These are phyloP conservation scores for Teunomyces pallodes DNA, from an alignment of 805 yeast species.

Conservation along the genomic window DNA sequence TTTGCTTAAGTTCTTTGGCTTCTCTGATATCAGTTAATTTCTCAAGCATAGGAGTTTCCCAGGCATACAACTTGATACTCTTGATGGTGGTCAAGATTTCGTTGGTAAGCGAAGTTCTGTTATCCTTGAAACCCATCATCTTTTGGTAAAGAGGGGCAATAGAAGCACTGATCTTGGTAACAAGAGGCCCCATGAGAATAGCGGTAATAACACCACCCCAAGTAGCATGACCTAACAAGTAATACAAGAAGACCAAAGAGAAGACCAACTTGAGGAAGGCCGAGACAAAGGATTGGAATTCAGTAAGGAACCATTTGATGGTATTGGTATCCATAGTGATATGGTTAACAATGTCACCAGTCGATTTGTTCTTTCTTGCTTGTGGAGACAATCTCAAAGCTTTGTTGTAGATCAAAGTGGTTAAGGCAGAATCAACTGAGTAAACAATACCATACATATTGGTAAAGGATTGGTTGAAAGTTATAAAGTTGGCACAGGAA, in stretches of 20 bases:
- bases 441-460: conserved; percentile 12
- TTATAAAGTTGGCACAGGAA: conserved; percentile 20
- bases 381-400: conserved; percentile 31
- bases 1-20: conserved; percentile 30
- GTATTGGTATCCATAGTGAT: conserved; percentile 27
- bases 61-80: conserved; percentile 39
- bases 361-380: conserved; percentile 27
- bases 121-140: conserved; percentile 35
- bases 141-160: conserved; percentile 22
- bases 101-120: conserved; percentile 34
- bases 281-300: conserved; percentile 18
- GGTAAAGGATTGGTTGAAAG: conserved; percentile 21
- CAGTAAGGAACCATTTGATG: conserved; percentile 14
- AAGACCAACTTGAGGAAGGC: conserved; percentile 24
- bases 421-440: conserved; percentile 19
- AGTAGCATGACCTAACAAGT: conserved; percentile 34
- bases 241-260: conserved; percentile 31
- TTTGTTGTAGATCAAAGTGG: conserved; percentile 26
- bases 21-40: conserved; percentile 33
- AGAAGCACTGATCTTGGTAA: conserved; percentile 24
- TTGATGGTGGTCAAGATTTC: conserved; percentile 39
- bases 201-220: conserved; percentile 36
- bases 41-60: conserved; percentile 41
- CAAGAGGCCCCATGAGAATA: conserved; percentile 30
- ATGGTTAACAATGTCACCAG: conserved; percentile 35